Conservation (phyloP, 192 early-diverging fungal genomes). For the Entrophospora sp. region DNA sequence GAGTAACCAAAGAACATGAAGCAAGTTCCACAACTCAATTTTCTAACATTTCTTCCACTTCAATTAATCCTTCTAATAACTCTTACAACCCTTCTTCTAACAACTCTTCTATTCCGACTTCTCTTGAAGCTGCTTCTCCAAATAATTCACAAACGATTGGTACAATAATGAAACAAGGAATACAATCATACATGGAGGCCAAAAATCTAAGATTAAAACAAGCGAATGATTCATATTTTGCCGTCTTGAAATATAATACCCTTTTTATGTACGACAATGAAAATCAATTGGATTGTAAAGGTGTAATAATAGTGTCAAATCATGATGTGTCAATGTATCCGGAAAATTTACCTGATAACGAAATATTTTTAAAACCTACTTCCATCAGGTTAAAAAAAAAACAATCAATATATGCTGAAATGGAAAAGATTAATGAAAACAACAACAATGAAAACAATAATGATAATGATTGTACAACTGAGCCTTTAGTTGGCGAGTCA, state of each 20-base stretch:
- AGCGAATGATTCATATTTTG: constrained; percentile 52
- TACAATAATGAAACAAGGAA: constrained; percentile 11
- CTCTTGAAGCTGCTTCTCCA: too few relatives aligned
- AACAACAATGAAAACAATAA: too few relatives aligned
- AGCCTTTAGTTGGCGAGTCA: too few relatives aligned
- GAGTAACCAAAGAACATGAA: constrained; percentile 7
- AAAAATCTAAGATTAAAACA: constrained; percentile 9
- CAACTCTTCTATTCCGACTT: too few relatives aligned
- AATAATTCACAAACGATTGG: background rate
- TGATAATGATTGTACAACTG: too few relatives aligned
- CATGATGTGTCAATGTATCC: constrained; percentile 52
- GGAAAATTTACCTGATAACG: constrained; percentile 45
- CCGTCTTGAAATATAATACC: constrained; percentile 63
- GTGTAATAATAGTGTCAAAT: constrained; percentile 58
- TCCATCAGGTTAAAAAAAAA: constrained; percentile 41
- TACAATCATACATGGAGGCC: constrained; percentile 8
- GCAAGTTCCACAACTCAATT: too few relatives aligned
- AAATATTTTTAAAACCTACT: constrained; percentile 49
- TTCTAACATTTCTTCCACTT: too few relatives aligned
- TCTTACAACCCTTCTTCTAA: too few relatives aligned
- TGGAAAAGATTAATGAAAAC: constrained; percentile 22
- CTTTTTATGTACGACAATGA: constrained; percentile 75
- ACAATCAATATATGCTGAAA: constrained; percentile 13
- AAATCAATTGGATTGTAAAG: constrained; percentile 58
- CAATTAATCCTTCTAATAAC: background rate